Evolutionary conservation across 331 rosid genomes (phyloP).

Genomic region (Rhamnella rubrinervis): DNA sequence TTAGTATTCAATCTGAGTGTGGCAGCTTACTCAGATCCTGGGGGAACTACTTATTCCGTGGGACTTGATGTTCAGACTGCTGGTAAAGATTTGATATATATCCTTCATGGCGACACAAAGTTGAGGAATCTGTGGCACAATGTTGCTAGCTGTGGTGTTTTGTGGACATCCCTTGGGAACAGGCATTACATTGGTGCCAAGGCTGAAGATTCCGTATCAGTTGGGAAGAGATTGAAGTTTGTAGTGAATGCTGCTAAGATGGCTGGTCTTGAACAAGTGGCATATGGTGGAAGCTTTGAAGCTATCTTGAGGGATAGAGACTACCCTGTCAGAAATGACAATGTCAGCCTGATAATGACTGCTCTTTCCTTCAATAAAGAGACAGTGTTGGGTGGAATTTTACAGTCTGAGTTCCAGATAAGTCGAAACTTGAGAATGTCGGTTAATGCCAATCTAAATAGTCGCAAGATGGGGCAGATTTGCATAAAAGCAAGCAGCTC

Average conservation of each 20-base stretch:
- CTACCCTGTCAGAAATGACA: constrained; percentile 78
- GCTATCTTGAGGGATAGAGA: constrained; percentile 73
- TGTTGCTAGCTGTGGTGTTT: constrained; percentile 67
- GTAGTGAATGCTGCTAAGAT: constrained; percentile 64
- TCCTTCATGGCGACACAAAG: constrained; percentile 63
- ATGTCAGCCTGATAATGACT: constrained; percentile 60
- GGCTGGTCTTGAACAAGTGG: constrained; percentile 70
- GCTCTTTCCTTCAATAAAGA: constrained; percentile 74
- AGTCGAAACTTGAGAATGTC: constrained; percentile 58
- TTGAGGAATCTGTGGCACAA: constrained; percentile 60
- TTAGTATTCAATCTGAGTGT: constrained; percentile 79
- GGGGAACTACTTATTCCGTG: constrained; percentile 54
- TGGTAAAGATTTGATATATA: constrained; percentile 62
- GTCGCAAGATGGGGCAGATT: constrained; percentile 83
- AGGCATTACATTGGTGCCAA: constrained; percentile 75
- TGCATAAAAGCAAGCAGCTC: constrained; percentile 70
- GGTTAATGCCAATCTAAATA: constrained; percentile 75
- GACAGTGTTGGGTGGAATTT: constrained; percentile 69
- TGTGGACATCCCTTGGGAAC: constrained; percentile 70
- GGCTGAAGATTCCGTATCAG: constrained; percentile 71
- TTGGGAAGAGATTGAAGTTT: constrained; percentile 83
- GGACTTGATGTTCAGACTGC: constrained; percentile 89
- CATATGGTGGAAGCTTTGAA: constrained; percentile 80
- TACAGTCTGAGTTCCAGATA: constrained; percentile 74
- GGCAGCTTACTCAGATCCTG: constrained; percentile 62